Evolutionary conservation across 495 filamentous ascomycete species (phyloP).

Genomic region (Aspergillus ostianus): DNA sequence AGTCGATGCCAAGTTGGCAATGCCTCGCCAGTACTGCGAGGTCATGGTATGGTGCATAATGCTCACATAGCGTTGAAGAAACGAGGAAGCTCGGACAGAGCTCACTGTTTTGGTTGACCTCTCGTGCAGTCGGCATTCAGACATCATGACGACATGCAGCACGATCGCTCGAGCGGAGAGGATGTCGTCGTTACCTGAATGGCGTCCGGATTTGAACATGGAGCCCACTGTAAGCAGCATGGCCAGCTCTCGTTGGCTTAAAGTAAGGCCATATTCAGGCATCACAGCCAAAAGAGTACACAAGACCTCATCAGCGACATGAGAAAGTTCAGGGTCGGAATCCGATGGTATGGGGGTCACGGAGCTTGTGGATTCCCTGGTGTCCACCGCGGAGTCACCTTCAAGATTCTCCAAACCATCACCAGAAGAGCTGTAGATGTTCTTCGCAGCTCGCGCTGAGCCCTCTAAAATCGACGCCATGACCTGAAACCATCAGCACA

Average conservation of each 20-base stretch:
- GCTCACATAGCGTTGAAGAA: conserved; percentile 7
- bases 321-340: background rate
- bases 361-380: background rate
- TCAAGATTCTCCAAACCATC: background rate
- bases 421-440: background rate
- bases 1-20: conserved; percentile 7
- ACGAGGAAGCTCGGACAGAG: background rate
- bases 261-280: background rate
- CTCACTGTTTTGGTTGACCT: background rate
- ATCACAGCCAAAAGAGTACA: background rate
- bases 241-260: conserved; percentile 15
- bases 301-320: background rate
- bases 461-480: conserved; percentile 52
- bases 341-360: background rate
- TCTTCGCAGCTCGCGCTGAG: conserved; percentile 9
- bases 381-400: no score
- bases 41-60: background rate
- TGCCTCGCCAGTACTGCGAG: conserved; percentile 16
- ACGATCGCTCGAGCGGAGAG: conserved; percentile 9
- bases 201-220: background rate
- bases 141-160: conserved; percentile 14
- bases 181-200: background rate
- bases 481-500: conserved; percentile 11
- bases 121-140: conserved; percentile 13
- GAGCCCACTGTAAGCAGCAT: conserved; percentile 3